A percentile compares a stretch with the other conserved stretches of the same genome.
Conservation (phyloP, 2,329 filamentous ascomycete species). For the Trichophyton schoenleinii region DNA sequence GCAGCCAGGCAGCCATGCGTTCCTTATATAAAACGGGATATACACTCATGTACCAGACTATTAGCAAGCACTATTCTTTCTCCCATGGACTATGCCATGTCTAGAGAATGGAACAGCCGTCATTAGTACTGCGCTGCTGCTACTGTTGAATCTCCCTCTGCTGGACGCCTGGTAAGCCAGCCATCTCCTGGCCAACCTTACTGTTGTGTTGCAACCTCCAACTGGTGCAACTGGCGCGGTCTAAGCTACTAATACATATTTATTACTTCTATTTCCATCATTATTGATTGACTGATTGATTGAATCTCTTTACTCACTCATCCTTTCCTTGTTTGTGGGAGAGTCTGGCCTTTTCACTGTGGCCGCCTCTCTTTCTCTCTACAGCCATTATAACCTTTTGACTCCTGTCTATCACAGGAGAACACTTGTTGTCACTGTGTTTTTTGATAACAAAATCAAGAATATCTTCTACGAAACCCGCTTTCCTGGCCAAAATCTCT, state of each 20-base stretch:
- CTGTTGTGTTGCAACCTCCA: background rate
- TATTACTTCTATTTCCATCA: background rate
- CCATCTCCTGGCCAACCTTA: background rate
- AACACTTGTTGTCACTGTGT: background rate
- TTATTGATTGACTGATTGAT: background rate
- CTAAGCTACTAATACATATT: background rate
- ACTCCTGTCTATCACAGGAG: background rate
- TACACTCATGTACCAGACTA: background rate
- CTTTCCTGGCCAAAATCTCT: background rate
- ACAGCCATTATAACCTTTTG: background rate
- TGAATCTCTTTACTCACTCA: background rate
- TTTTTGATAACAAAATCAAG: conserved; percentile 1
- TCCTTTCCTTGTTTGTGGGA: background rate
- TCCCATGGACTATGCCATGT: background rate
- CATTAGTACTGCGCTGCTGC: background rate
- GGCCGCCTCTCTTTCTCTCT: background rate
- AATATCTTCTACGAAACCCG: background rate
- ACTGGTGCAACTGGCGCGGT: background rate
- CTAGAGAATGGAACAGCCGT: background rate
- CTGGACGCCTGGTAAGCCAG: background rate
- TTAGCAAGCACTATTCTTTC: background rate
- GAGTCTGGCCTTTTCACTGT: background rate
- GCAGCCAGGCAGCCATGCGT: background rate
- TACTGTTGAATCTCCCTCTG: background rate
- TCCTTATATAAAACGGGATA: background rate